Base-by-base conservation (phyloP, 352 stramenopile species). In the Globisporangium viniferum region DNA sequence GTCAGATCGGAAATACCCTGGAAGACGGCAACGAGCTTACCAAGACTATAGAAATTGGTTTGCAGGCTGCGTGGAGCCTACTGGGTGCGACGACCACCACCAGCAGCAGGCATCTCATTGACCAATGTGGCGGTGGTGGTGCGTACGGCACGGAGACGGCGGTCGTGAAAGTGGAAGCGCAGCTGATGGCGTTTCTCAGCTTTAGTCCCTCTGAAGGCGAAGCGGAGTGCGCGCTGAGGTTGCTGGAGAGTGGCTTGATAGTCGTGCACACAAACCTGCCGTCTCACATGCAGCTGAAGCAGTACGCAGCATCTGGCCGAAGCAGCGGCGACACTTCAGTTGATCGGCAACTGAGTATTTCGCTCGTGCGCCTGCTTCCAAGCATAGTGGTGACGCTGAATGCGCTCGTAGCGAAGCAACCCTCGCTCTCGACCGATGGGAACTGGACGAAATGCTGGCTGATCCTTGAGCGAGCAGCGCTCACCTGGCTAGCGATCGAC, bases 321-420 rank as follows among this genome's bases (percentile, higher is more conserved):
- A 10, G 5, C 2, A 60, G 7, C n/a, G 24, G 14, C 14, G 60
- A 73, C 36, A 62, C 6, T 18, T 74, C 73, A 1, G 12, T 87
- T 4, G 79, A 90, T 70, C 80, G 77, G n/a, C 81, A 86, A 46
- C 57, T 89, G n/a, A 82, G 80, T 27, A 73, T 84, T 24, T 77
- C 71, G 24, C 55, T 91, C 4, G 78, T 86, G 4, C 76, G 68
- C 6, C 41, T 89, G 2, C 70, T 92, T 5, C 76, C 81, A 18
- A 66, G 46, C 5, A 49, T 86, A 54, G 69, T 65, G 0, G 18
- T 15, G n/a, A 59, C 36, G 2, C 15, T 75, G 55, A 29, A 22
- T 3, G 5, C 39, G 29, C 2, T 29, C 29, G n/a, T 31, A 9
- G 8, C 20, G 8, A 41, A 60, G 4, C 18, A 27, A 12, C 24